Conservation (phyloP, 2,329 filamentous ascomycete genomes). For the Huntiella abstrusa region DNA sequence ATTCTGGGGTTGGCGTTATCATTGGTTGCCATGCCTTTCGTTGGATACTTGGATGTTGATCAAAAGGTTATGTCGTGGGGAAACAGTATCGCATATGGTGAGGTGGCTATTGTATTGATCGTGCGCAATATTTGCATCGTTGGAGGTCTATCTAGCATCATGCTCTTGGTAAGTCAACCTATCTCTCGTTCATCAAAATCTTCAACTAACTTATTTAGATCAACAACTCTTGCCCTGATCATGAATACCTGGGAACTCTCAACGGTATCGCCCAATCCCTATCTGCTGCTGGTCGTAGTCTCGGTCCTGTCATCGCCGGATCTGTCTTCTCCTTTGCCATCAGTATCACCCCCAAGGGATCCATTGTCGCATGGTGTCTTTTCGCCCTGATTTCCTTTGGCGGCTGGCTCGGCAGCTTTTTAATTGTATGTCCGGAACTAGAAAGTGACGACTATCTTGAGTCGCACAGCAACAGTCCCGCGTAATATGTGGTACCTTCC, state of each 20-base stretch:
- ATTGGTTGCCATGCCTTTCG: slow-evolving; percentile 76
- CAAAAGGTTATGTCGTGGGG: not conserved
- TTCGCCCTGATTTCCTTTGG: slow-evolving; percentile 62
- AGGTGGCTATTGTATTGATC: slow-evolving; percentile 63
- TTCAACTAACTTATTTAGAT: not conserved
- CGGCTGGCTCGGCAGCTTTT: slow-evolving; percentile 63
- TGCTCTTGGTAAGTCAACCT: slow-evolving; percentile 51
- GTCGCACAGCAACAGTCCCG: slow-evolving; percentile 1
- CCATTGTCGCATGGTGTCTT: slow-evolving; percentile 67
- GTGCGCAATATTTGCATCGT: slow-evolving; percentile 84
- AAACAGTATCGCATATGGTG: slow-evolving; percentile 54
- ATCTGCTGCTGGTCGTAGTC: slow-evolving; percentile 71
- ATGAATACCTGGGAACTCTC: slow-evolving; percentile 59
- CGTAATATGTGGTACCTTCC: not conserved
- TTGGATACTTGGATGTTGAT: slow-evolving; percentile 50
- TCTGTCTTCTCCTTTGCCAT: slow-evolving; percentile 67
- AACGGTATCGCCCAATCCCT: slow-evolving; percentile 91
- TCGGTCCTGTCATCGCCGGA: slow-evolving; percentile 77
- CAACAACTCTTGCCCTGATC: slow-evolving; percentile 6
- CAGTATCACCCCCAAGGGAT: slow-evolving; percentile 54
- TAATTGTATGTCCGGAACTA: slow-evolving; percentile 46
- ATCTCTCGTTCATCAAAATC: not conserved
- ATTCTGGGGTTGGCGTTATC: slow-evolving; percentile 64
- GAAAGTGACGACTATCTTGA: slow-evolving; percentile 35
- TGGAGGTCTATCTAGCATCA: slow-evolving; percentile 72